These are phyloP conservation scores for Leccinum rimulosum DNA, from an alignment of 768 basidiomycete genomes.

Conservation along the genomic window DNA sequence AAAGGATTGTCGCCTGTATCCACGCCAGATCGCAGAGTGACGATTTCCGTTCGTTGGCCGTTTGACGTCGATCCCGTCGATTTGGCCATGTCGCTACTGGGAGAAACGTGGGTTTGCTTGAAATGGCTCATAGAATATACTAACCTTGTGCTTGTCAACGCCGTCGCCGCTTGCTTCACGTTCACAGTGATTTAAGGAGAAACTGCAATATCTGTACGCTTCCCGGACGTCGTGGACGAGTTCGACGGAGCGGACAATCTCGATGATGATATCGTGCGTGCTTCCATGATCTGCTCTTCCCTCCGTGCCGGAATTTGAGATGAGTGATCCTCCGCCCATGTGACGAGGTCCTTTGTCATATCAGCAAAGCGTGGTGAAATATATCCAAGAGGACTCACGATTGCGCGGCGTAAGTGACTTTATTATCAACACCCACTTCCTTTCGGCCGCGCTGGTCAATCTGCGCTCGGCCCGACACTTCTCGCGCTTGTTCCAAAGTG, in stretches of 20 bases:
- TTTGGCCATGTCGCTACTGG: not conserved
- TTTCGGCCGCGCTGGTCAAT: too few relatives aligned
- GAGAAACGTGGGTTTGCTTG: not conserved
- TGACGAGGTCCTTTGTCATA: not conserved
- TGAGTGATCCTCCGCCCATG: not conserved
- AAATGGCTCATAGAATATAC: not conserved
- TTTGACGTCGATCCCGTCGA: not conserved
- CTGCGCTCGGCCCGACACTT: too few relatives aligned
- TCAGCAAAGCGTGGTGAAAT: not conserved
- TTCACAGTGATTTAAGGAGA: constrained; percentile 3
- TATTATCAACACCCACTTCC: not conserved
- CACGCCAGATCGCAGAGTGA: not conserved
- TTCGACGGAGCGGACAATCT: not conserved
- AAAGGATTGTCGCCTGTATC: not conserved
- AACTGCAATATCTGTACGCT: not conserved
- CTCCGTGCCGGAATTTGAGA: not conserved
- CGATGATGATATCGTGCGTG: not conserved
- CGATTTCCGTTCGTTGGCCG: not conserved
- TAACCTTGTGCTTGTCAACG: not conserved
- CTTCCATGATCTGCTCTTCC: not conserved
- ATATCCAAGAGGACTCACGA: constrained; percentile 3
- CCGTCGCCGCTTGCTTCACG: not conserved
- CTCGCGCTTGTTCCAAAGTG: not conserved
- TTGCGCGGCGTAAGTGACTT: not conserved
- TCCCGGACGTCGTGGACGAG: not conserved